A percentile compares a stretch with the other conserved stretches of the same genome.
Conservation (phyloP, 768 basidiomycete genomes). For the Suillus paluster region DNA sequence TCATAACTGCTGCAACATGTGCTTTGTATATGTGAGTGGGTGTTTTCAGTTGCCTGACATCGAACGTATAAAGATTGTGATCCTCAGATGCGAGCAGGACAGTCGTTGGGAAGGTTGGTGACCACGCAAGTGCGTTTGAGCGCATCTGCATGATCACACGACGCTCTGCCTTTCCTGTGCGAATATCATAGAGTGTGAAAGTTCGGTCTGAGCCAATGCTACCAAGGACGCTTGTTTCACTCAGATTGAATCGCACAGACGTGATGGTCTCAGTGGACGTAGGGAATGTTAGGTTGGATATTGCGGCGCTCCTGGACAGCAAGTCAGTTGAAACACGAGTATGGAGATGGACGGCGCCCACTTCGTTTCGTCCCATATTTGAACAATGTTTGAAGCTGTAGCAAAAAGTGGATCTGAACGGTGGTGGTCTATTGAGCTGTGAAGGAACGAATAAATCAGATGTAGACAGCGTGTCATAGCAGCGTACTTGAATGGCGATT, state of each 20-base stretch:
- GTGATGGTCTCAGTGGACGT: constrained; percentile 89
- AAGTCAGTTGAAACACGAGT: constrained; percentile 10
- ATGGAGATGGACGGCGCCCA: constrained; percentile 37
- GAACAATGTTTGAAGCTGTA: constrained; percentile 90
- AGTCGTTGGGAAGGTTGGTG: constrained; percentile 91
- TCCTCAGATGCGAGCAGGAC: constrained; percentile 97
- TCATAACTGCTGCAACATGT: constrained; percentile 96
- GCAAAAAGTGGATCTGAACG: constrained; percentile 88
- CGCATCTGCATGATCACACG: constrained; percentile 94
- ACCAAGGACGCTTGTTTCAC: constrained; percentile 93
- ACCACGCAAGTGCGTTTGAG: constrained; percentile 91
- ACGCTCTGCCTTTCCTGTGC: constrained; percentile 95
- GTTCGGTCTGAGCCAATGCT: constrained; percentile 94
- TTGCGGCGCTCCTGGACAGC: constrained; percentile 68
- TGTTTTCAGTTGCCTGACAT: constrained; percentile 79
- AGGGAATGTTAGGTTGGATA: constrained; percentile 87
- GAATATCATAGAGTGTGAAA: constrained; percentile 94
- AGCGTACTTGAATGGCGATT: constrained; percentile 85
- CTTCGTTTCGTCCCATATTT: constrained; percentile 99
- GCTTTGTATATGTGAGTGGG: constrained; percentile 96
- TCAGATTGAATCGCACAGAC: constrained; percentile 89
- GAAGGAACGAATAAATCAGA: not conserved
- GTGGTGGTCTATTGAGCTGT: constrained; percentile 93
- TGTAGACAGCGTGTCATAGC: constrained; percentile 8
- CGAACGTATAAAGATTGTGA: constrained; percentile 98